These are phyloP conservation scores for Castanopsis chinensis DNA, from an alignment of 306 rosid species.

Conservation along the genomic window DNA sequence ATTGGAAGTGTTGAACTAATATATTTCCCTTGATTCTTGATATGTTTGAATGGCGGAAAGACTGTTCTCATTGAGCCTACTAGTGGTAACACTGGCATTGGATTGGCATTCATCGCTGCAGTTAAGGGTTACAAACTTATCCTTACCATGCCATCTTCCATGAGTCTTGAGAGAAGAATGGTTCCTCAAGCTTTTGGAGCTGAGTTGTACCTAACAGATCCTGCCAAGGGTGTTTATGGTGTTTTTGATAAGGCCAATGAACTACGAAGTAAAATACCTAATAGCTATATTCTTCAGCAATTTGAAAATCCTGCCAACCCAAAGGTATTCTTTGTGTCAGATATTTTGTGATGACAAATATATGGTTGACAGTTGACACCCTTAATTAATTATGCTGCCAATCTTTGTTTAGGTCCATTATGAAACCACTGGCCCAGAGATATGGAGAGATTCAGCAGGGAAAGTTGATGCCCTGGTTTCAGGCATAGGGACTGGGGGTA, in stretches of 20 bases:
- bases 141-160: neutral
- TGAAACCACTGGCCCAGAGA: conserved; percentile 89
- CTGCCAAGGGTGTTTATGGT: conserved; percentile 54
- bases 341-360: conserved; percentile 5
- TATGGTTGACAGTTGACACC: neutral
- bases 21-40: conserved; percentile 13
- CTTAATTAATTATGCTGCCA: neutral
- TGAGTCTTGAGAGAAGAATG: conserved; percentile 68
- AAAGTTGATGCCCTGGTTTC: no score
- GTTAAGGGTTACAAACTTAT: conserved; percentile 37
- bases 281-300: conserved; percentile 35
- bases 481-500: no score
- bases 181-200: conserved; percentile 79
- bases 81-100: conserved; percentile 87
- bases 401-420: conserved; percentile 61
- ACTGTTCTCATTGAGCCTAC: conserved; percentile 75
- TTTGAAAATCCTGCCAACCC: conserved; percentile 53
- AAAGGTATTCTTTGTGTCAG: conserved; percentile 32
- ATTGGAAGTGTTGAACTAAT: conserved; percentile 6
- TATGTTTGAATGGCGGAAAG: conserved; percentile 37
- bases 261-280: conserved; percentile 50
- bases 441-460: conserved; percentile 39
- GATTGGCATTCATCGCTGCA: conserved; percentile 82
- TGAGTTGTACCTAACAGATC: conserved; percentile 63
- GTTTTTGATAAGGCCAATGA: conserved; percentile 54